These are phyloP conservation scores for Sisymbrium irio DNA, from an alignment of 345 rosid species.

Conservation along the genomic window DNA sequence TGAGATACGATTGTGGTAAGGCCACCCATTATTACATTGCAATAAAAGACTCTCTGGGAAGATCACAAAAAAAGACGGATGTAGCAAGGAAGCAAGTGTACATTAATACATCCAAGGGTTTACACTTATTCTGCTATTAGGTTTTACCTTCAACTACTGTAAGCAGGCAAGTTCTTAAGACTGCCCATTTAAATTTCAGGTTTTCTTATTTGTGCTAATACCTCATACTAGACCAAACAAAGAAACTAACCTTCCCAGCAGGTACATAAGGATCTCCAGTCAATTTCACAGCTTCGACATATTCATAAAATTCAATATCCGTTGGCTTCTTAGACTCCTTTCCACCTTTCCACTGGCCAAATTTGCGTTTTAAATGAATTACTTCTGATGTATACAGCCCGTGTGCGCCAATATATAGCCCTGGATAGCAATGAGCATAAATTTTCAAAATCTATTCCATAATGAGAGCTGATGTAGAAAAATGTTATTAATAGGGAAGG, in stretches of 20 bases:
- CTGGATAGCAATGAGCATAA: slow-evolving; percentile 42
- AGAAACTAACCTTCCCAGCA: slow-evolving; percentile 78
- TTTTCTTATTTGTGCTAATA: slow-evolving; percentile 6
- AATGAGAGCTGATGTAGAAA: background rate
- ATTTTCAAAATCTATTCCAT: background rate
- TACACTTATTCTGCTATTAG: no score
- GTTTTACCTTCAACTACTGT: slow-evolving; percentile 10
- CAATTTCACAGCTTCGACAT: slow-evolving; percentile 87
- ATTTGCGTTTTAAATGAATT: slow-evolving; percentile 71
- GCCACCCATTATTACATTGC: slow-evolving; percentile 15
- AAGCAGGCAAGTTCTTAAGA: background rate
- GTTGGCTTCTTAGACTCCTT: slow-evolving; percentile 47
- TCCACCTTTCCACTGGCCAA: slow-evolving; percentile 87
- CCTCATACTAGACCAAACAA: slow-evolving; percentile 11
- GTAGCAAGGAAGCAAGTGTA: background rate
- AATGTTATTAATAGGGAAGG: background rate
- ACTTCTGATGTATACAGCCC: slow-evolving; percentile 87
- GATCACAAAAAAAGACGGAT: background rate
- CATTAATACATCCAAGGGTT: background rate
- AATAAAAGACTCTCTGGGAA: background rate
- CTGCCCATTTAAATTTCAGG: background rate
- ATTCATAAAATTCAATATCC: slow-evolving; percentile 82
- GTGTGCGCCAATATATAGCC: slow-evolving; percentile 83
- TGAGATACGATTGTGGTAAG: slow-evolving; percentile 5
- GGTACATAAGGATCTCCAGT: slow-evolving; percentile 93